These are phyloP conservation scores for Diplodia seriata DNA, from an alignment of 2,329 filamentous ascomycete genomes.

Conservation along the genomic window DNA sequence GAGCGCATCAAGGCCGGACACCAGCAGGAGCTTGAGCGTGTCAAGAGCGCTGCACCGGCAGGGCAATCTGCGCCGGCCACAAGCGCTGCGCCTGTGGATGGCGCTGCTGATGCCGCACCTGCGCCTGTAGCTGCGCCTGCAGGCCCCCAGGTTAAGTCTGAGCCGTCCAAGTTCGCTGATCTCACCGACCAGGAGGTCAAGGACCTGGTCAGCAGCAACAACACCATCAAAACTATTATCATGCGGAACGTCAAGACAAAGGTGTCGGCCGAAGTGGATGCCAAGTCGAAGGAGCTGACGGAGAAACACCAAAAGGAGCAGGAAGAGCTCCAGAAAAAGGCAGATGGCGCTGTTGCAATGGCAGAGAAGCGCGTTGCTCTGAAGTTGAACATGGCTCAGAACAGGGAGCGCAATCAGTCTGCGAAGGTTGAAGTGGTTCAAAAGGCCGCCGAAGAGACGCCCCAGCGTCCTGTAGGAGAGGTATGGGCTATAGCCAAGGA, in stretches of 20 bases:
- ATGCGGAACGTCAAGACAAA: constrained; percentile 64
- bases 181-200: constrained; percentile 59
- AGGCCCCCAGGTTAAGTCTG: constrained; percentile 44
- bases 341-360: constrained; percentile 66
- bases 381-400: constrained; percentile 80
- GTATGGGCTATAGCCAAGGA: constrained; percentile 84
- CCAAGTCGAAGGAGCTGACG: constrained; percentile 43
- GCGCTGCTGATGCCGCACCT: constrained; percentile 25
- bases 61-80: constrained; percentile 2
- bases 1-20: constrained; percentile 47
- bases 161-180: constrained; percentile 41
- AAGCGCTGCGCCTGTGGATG: not conserved
- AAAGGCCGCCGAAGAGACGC: constrained; percentile 83
- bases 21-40: constrained; percentile 47
- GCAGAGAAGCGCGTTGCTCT: constrained; percentile 76
- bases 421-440: constrained; percentile 81
- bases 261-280: constrained; percentile 50
- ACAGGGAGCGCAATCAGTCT: constrained; percentile 66
- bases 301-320: constrained; percentile 37
- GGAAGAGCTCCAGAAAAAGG: constrained; percentile 49
- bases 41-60: constrained; percentile 29
- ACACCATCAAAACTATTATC: constrained; percentile 58
- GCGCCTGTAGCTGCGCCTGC: constrained; percentile 42
- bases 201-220: constrained; percentile 59
- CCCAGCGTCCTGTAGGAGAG: constrained; percentile 80